These are phyloP conservation scores for Aspergillus latus DNA, from an alignment of 2,329 filamentous ascomycete species.

Conservation along the genomic window DNA sequence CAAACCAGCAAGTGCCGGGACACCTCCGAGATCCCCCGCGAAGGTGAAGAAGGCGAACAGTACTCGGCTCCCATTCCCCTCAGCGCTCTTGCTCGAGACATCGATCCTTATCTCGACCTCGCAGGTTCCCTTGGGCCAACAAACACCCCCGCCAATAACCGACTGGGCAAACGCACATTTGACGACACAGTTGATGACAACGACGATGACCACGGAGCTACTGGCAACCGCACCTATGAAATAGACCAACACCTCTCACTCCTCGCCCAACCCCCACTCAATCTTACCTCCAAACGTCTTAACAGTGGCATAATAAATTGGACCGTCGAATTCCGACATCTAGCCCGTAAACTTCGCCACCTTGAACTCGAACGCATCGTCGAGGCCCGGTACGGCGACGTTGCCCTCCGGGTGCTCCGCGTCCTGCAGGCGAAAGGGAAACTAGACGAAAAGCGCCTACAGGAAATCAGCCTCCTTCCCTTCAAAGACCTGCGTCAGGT, in stretches of 20 bases:
- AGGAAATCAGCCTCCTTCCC: slow-evolving; percentile 76
- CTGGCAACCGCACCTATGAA: slow-evolving; percentile 32
- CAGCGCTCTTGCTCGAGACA: slow-evolving; percentile 36
- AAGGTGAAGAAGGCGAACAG: slow-evolving; percentile 44
- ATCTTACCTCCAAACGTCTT: slow-evolving; percentile 37
- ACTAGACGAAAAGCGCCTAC: slow-evolving; percentile 88
- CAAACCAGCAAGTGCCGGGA: slow-evolving; percentile 66
- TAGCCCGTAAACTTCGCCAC: slow-evolving; percentile 70
- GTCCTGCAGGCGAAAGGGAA: slow-evolving; percentile 86
- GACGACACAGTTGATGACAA: slow-evolving; percentile 39
- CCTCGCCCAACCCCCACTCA: slow-evolving; percentile 47
- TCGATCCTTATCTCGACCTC: slow-evolving; percentile 41
- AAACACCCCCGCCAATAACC: slow-evolving; percentile 25
- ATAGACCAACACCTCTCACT: slow-evolving; percentile 48
- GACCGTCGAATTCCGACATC: slow-evolving; percentile 76
- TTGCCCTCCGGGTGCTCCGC: slow-evolving; percentile 78
- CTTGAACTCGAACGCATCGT: slow-evolving; percentile 80
- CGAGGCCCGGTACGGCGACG: slow-evolving; percentile 70
- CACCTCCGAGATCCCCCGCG: slow-evolving; percentile 36
- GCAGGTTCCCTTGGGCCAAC: slow-evolving; percentile 37
- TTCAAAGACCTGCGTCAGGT: slow-evolving; percentile 82
- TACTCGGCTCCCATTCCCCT: slow-evolving; percentile 39
- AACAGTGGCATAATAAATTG: slow-evolving; percentile 66
- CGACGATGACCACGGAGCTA: slow-evolving; percentile 43
- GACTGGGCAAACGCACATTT: slow-evolving; percentile 34